A percentile compares a stretch with the other conserved stretches of the same genome.
phyloP scores from a whole-genome alignment of 2,329 filamentous ascomycete genomes.

The Hortaea werneckii region DNA sequence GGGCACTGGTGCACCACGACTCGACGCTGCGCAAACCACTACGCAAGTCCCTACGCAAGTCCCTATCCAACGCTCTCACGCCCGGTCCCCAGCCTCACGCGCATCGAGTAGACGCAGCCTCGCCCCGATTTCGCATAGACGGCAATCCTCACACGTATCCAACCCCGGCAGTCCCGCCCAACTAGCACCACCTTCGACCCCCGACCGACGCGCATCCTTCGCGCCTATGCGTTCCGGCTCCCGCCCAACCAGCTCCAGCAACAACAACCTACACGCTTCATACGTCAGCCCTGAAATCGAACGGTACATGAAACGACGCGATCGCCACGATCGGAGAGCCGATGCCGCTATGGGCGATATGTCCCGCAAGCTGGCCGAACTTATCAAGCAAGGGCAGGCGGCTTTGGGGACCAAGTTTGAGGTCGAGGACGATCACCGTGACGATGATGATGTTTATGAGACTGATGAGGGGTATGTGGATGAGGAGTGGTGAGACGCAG shows the following conservation, averaged over 20 bases:
- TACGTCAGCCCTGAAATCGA: constrained; percentile 69
- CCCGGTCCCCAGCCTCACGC: constrained; percentile 18
- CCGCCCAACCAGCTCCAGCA: constrained; percentile 8
- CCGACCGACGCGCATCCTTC: constrained; percentile 42
- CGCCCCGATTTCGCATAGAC: no score
- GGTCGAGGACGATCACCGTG: no score
- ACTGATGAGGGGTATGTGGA: constrained; percentile 19
- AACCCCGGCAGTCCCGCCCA: no score
- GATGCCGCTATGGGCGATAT: constrained; percentile 72
- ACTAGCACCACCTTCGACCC: no score
- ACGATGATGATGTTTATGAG: constrained; percentile 16
- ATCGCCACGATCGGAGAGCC: constrained; percentile 64
- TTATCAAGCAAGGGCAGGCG: constrained; percentile 83
- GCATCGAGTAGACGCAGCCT: constrained; percentile 30
- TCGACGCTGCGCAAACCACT: no score
- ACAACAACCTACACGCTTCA: neutral
- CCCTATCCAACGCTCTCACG: no score
- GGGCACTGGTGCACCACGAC: no score
- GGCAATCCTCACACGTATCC: no score
- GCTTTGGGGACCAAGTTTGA: constrained; percentile 53
- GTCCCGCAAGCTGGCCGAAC: constrained; percentile 67
- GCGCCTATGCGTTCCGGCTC: constrained; percentile 39
- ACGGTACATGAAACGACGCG: constrained; percentile 59
- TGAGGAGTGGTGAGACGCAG: constrained; percentile 17
- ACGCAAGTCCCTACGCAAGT: no score